A percentile compares a stretch with the other conserved stretches of the same genome.
phyloP scores from a whole-genome alignment of 140 eudicot genomes.

The Bidens hawaiensis region DNA sequence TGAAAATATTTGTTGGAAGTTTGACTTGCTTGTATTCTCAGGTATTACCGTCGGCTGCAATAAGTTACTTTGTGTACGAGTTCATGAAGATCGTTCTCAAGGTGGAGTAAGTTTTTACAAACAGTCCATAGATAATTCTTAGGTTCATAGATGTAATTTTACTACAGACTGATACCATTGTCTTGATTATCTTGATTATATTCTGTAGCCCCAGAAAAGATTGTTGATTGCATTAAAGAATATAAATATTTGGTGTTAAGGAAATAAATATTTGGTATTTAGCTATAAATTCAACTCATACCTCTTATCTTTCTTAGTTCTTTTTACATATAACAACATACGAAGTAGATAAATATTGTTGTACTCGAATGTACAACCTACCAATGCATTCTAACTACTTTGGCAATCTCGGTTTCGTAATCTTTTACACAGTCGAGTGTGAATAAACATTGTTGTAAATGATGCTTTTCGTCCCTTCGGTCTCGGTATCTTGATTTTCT shows the following conservation, averaged over 20 bases:
- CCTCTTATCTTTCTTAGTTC: too few species aligned
- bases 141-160: constrained; percentile 8
- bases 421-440: constrained; percentile 16
- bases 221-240: constrained; percentile 11
- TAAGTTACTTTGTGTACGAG: constrained; percentile 88
- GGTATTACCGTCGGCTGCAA: constrained; percentile 95
- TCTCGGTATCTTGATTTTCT: constrained; percentile 2
- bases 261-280: too few species aligned
- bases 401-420: background rate
- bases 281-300: too few species aligned
- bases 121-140: constrained; percentile 5
- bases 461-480: constrained; percentile 23
- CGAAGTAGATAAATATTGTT: too few species aligned
- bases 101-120: constrained; percentile 52
- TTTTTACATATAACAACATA: too few species aligned
- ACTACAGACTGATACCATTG: constrained; percentile 2
- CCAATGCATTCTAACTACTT: constrained; percentile 17
- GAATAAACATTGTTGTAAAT: constrained; percentile 22
- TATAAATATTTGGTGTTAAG: too few species aligned
- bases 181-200: too few species aligned
- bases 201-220: too few species aligned
- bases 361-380: constrained; percentile 16
- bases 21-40: constrained; percentile 29
- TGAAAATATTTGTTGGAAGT: background rate
- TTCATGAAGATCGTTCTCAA: constrained; percentile 85